A percentile compares a stretch with the other conserved stretches of the same genome.
Evolutionary conservation across 495 filamentous ascomycete species (phyloP).

Genomic region (Lineolata rhizophorae): DNA sequence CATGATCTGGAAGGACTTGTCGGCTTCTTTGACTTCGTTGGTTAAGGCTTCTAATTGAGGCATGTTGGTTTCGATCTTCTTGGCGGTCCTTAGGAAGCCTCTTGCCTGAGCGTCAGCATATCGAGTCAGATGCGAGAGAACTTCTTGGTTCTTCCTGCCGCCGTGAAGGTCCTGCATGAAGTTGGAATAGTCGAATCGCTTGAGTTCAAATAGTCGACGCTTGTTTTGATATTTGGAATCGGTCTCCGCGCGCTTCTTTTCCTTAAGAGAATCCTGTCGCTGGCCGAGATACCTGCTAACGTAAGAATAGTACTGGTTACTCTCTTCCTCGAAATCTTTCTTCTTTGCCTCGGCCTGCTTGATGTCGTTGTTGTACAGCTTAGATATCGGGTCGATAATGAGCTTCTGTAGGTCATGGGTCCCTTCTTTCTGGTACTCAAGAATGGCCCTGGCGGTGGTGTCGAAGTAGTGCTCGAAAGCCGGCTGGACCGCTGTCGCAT

Average conservation of each 20-base stretch:
- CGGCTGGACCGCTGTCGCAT: conserved; percentile 85
- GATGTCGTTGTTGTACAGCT: conserved; percentile 85
- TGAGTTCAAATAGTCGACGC: conserved; percentile 82
- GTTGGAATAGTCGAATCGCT: conserved; percentile 94
- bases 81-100: conserved; percentile 57
- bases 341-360: conserved; percentile 96
- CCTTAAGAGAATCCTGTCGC: conserved; percentile 83
- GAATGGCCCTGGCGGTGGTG: conserved; percentile 80
- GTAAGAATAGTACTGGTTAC: conserved; percentile 90
- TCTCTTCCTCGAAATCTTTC: conserved; percentile 96
- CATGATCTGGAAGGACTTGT: conserved; percentile 90
- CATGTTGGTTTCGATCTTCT: conserved; percentile 69
- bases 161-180: conserved; percentile 98
- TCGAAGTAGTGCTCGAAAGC: conserved; percentile 97
- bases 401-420: conserved; percentile 66
- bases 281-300: conserved; percentile 88
- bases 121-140: conserved; percentile 84
- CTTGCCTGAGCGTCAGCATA: conserved; percentile 82
- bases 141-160: conserved; percentile 91
- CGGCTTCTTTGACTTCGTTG: conserved; percentile 68
- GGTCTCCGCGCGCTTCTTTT: conserved; percentile 85
- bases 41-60: conserved; percentile 87
- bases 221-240: conserved; percentile 94
- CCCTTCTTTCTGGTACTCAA: conserved; percentile 69
- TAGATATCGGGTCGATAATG: conserved; percentile 81